Conservation (phyloP, 768 basidiomycete genomes). For the Exsudoporus frostii region DNA sequence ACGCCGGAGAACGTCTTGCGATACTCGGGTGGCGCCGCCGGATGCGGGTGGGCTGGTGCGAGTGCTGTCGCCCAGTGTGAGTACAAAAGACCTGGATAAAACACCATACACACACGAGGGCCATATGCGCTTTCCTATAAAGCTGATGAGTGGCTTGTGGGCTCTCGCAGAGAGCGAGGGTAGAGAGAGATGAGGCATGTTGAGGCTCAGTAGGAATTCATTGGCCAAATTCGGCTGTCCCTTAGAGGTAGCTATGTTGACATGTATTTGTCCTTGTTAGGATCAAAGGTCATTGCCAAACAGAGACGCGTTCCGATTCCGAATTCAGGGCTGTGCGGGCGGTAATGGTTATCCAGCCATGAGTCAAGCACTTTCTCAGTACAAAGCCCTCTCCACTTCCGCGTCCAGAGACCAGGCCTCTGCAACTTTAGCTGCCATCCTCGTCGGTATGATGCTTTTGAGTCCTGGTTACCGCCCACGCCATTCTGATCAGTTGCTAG, state of each 20-base stretch:
- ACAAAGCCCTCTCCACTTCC: slow-evolving; percentile 14
- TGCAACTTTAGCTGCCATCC: slow-evolving; percentile 12
- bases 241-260: background rate
- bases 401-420: slow-evolving; percentile 7
- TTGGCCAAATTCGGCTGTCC: slow-evolving; percentile 4
- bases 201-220: too few species aligned
- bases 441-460: slow-evolving; percentile 9
- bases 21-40: slow-evolving; percentile 62
- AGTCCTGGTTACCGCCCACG: slow-evolving; percentile 4
- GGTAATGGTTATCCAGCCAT: slow-evolving; percentile 7
- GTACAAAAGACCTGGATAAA: background rate
- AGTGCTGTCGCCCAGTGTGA: slow-evolving; percentile 31
- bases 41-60: slow-evolving; percentile 52
- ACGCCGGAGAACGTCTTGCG: slow-evolving; percentile 48
- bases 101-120: slow-evolving; percentile 38
- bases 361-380: slow-evolving; percentile 16
- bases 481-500: slow-evolving; percentile 11
- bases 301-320: slow-evolving; percentile 9
- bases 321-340: slow-evolving; percentile 15
- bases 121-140: slow-evolving; percentile 56
- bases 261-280: slow-evolving; percentile 21
- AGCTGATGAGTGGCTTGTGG: slow-evolving; percentile 61
- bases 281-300: slow-evolving; percentile 18
- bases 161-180: slow-evolving; percentile 38
- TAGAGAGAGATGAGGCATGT: slow-evolving; percentile 35